These are phyloP conservation scores for Penicillium digitatum DNA, from an alignment of 2,329 filamentous ascomycete genomes.

Conservation along the genomic window DNA sequence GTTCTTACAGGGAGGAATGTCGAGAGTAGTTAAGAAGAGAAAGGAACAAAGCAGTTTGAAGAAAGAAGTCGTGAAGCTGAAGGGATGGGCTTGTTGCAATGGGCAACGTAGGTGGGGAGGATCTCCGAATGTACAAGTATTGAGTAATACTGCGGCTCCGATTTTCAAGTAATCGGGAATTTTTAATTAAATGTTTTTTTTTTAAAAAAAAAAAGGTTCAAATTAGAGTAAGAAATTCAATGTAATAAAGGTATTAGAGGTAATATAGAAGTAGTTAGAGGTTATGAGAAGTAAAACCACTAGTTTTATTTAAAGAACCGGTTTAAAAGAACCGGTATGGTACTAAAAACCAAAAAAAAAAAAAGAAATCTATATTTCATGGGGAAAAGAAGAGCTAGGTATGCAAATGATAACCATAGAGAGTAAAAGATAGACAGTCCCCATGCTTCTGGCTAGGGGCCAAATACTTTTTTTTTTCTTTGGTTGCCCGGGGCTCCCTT, in stretches of 20 bases:
- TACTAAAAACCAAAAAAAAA: neutral
- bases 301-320: neutral
- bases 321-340: neutral
- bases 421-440: conserved; percentile 6
- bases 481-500: conserved; percentile 41
- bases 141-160: conserved; percentile 11
- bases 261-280: neutral
- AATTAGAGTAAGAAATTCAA: no score
- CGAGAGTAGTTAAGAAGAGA: conserved; percentile 22
- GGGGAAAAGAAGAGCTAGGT: neutral
- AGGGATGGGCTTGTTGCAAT: conserved; percentile 43
- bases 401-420: conserved; percentile 3
- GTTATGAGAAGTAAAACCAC: neutral
- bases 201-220: no score
- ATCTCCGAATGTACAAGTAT: conserved; percentile 24
- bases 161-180: neutral
- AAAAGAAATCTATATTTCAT: neutral
- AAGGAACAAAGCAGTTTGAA: conserved; percentile 27
- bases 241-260: no score
- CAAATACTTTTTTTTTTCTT: conserved; percentile 9
- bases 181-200: no score
- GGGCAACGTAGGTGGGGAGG: conserved; percentile 42
- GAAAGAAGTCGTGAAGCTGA: conserved; percentile 38
- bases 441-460: conserved; percentile 11
- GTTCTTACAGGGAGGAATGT: conserved; percentile 18